Conservation (phyloP, 2,329 filamentous ascomycete genomes). For the Macrophomina phaseolina region DNA sequence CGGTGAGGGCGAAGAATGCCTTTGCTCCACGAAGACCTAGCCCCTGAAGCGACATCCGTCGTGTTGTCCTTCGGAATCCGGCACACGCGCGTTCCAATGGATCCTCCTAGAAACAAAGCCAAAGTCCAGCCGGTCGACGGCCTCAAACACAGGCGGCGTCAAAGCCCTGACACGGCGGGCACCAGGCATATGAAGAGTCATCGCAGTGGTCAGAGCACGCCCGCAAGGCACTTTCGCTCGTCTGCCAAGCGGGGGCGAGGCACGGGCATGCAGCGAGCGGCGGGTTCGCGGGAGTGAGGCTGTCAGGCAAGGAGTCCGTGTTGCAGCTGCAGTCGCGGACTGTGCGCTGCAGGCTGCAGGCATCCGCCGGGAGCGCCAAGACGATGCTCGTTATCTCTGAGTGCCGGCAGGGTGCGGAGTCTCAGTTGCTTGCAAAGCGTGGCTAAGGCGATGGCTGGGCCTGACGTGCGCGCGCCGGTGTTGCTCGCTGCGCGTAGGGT, state of each 20-base stretch:
- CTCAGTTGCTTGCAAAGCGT: neutral
- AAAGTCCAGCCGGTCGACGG: neutral
- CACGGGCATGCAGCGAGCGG: neutral
- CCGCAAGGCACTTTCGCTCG: neutral
- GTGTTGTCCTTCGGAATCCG: constrained; percentile 4
- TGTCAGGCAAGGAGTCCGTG: neutral
- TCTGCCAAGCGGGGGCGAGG: neutral
- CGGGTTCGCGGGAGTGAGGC: constrained; percentile 5
- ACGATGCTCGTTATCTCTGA: neutral
- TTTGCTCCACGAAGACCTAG: constrained; percentile 4
- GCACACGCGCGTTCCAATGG: neutral
- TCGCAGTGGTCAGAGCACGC: constrained; percentile 8
- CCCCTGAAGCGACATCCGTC: constrained; percentile 1
- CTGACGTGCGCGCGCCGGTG: neutral
- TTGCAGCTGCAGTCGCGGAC: neutral
- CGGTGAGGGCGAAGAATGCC: constrained; percentile 13
- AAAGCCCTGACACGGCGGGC: neutral
- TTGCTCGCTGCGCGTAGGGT: neutral
- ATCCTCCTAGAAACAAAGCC: neutral
- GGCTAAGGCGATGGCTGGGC: neutral
- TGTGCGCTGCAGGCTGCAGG: neutral
- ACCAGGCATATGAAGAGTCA: neutral
- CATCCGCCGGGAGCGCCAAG: neutral
- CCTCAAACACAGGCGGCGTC: neutral
- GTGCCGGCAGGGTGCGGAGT: neutral